These are phyloP conservation scores for Alternaria alternata DNA, from an alignment of 2,329 filamentous ascomycete genomes.

Conservation along the genomic window DNA sequence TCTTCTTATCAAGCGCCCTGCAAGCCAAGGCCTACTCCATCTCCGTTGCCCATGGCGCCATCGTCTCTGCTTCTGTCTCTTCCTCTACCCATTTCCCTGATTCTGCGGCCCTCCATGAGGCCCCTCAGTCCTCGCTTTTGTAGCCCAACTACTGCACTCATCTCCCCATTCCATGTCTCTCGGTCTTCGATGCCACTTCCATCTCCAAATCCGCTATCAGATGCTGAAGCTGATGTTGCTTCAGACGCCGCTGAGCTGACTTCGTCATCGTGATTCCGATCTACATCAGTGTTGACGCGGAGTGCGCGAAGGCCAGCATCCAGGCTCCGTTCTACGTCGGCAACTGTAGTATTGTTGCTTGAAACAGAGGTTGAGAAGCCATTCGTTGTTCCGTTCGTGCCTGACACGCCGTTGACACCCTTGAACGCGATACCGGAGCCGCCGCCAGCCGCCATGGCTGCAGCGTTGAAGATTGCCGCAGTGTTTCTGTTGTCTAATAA, in stretches of 20 bases:
- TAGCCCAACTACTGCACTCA: conserved; percentile 90
- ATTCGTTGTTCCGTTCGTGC: conserved; percentile 40
- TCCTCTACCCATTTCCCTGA: conserved; percentile 73
- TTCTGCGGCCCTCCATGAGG: conserved; percentile 89
- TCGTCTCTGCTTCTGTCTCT: conserved; percentile 45
- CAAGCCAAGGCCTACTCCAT: conserved; percentile 41
- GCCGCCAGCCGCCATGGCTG: conserved; percentile 95
- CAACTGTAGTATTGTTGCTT: conserved; percentile 10
- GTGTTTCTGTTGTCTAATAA: conserved; percentile 93
- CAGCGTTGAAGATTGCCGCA: conserved; percentile 96
- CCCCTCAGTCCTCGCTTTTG: conserved; percentile 93
- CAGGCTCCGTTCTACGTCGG: conserved; percentile 37
- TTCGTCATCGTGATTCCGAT: conserved; percentile 44
- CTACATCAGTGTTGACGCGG: conserved; percentile 61
- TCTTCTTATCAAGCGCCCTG: conserved; percentile 24
- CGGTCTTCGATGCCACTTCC: conserved; percentile 53
- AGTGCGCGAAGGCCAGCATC: conserved; percentile 51
- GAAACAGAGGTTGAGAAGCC: conserved; percentile 16
- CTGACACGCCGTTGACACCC: conserved; percentile 39
- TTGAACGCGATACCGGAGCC: conserved; percentile 79
- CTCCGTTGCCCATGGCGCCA: conserved; percentile 28
- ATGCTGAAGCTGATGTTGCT: conserved; percentile 41
- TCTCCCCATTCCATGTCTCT: conserved; percentile 80
- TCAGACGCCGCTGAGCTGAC: conserved; percentile 45
- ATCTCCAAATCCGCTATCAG: conserved; percentile 46